Evolutionary conservation across 2,329 filamentous ascomycete species (phyloP), one percentile per base, ranked within the genome.

Genomic region (Cyphellophora attinorum): DNA sequence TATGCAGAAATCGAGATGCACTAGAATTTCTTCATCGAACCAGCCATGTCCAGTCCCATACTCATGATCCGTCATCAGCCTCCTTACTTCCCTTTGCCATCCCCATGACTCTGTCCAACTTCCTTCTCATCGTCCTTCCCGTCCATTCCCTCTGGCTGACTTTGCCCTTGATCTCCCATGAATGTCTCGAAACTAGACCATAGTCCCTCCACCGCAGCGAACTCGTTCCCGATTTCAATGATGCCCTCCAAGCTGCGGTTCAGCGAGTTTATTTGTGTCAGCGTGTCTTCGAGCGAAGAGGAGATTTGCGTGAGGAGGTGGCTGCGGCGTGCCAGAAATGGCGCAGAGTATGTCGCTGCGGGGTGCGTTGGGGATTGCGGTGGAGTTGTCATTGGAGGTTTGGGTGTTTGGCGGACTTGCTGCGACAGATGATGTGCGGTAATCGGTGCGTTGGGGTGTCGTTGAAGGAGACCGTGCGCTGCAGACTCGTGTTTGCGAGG

Each of bases 181-280:
- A 96, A 88, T 47, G 80, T 83, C 63, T 98, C 91, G 54, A 98
- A 96, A 52, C 93, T 85, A 25, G 84, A 93, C 91, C 91, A 98
- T 11, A 98, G 71, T 18, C 85, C 86, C 59, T 98, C 91, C 28
- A 98, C 91, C 3, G 85, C 88, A n/a, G 83, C 80, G 61, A 98
- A 95, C 54, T 98, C 91, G 60, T 94, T 94, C 23, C 91, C 91
- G 34, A 98, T 79, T 79, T 85, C 79, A 40, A 93, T 88, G 13
- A 96, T 81, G 37, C 86, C 83, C 60, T 98, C 89, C 12, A 98
- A 67, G 25, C 81, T 89, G 19, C 89, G 79, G 58, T 96, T 98
- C 39, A 98, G 65, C 51, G 88, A 88, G 63, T 96, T 98, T 59
- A 96, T 85, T 53, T 94, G 95, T 51, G 88, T 83, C 6, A 98